A percentile compares a stretch with the other conserved stretches of the same genome.
These are phyloP conservation scores for Pythium sp. DNA, from an alignment of 352 stramenopile species.

Conservation along the genomic window DNA sequence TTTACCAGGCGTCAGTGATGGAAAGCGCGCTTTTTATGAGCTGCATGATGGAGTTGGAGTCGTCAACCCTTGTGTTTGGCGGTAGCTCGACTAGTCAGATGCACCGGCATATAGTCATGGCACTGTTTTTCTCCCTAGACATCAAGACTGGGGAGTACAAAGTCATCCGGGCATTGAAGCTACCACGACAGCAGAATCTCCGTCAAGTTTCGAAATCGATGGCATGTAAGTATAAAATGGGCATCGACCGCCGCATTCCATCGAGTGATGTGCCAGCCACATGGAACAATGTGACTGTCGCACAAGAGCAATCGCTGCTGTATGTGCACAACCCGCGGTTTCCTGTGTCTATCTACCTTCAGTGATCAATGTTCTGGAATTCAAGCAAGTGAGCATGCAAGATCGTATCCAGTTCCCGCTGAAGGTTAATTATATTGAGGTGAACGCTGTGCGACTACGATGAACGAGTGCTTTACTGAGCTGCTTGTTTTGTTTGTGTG, in stretches of 20 bases:
- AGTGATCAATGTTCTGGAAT: slow-evolving; percentile 6
- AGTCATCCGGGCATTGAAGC: slow-evolving; percentile 43
- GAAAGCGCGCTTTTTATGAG: slow-evolving; percentile 49
- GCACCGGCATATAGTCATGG: slow-evolving; percentile 23
- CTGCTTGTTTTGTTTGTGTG: background rate
- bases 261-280: slow-evolving; percentile 14
- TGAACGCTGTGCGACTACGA: background rate
- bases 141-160: slow-evolving; percentile 39
- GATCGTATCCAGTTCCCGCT: background rate
- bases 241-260: slow-evolving; percentile 27
- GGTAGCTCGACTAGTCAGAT: background rate
- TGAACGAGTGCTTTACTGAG: background rate
- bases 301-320: slow-evolving; percentile 35
- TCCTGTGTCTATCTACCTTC: slow-evolving; percentile 46
- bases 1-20: slow-evolving; percentile 19
- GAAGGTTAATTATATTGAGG: background rate
- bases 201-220: slow-evolving; percentile 30
- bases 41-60: slow-evolving; percentile 40
- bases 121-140: slow-evolving; percentile 46
- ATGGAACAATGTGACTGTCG: slow-evolving; percentile 43
- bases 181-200: slow-evolving; percentile 29
- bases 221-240: slow-evolving; percentile 26
- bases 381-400: background rate
- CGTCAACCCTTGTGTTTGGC: background rate
- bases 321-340: slow-evolving; percentile 41